These are phyloP conservation scores for Phaffia rhodozyma DNA, from an alignment of 1,284 basidiomycete genomes.

Conservation along the genomic window DNA sequence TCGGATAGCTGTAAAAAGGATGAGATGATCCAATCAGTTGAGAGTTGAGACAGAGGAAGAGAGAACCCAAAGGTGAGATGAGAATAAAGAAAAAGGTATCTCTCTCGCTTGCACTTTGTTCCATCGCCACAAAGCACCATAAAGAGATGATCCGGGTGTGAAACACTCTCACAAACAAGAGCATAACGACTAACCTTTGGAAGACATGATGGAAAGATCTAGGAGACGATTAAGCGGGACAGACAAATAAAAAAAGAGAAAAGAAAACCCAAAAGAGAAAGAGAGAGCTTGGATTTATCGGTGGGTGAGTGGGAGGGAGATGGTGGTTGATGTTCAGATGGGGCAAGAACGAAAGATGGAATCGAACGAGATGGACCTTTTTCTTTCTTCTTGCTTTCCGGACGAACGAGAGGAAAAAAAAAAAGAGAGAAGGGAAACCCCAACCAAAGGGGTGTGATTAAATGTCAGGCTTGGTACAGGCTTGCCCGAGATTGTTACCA, in stretches of 20 bases:
- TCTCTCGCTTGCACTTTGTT: too few relatives aligned
- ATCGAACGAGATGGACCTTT: too few relatives aligned
- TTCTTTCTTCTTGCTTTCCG: too few relatives aligned
- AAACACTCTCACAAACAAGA: too few relatives aligned
- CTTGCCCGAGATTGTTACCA: too few relatives aligned
- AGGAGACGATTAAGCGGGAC: not conserved
- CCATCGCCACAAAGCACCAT: too few relatives aligned
- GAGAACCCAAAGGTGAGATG: not conserved
- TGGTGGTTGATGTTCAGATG: not conserved
- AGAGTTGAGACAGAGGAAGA: not conserved
- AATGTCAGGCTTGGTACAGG: too few relatives aligned
- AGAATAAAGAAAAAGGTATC: too few relatives aligned
- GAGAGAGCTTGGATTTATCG: not conserved
- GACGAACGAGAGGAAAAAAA: too few relatives aligned
- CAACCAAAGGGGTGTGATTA: too few relatives aligned
- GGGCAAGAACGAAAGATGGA: not conserved
- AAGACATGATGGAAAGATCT: constrained; percentile 9
- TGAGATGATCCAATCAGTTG: not conserved
- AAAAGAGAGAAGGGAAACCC: too few relatives aligned
- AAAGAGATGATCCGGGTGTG: too few relatives aligned
- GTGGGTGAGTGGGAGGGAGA: not conserved
- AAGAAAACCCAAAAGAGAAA: not conserved
- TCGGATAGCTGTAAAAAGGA: constrained; percentile 53
- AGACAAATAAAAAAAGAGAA: not conserved
- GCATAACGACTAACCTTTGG: constrained; percentile 8